Base-by-base conservation (phyloP, 2,329 filamentous ascomycete species). In the Verticillium klebahnii region DNA sequence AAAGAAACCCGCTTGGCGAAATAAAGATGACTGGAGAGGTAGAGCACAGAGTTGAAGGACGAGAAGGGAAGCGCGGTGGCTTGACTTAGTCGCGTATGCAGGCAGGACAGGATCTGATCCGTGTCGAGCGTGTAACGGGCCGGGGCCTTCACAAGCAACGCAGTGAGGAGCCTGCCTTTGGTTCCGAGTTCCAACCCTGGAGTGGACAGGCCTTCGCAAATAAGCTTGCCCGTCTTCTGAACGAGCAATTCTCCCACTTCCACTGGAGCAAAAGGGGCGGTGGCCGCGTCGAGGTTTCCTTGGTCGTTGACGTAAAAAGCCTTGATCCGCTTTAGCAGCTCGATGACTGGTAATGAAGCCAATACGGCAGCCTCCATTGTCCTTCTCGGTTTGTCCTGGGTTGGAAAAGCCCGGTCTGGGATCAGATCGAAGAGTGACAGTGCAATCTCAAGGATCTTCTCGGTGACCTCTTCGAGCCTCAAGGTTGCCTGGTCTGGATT, bases 281-380 rank as follows among this genome's bases (percentile, higher is more conserved):
- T 73, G 8, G 81, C 80, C 39, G 83, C 81, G 62, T 92, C 89
- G 23, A 90, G 75, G 66, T 86, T 91, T 52, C 87, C 88, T 71
- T 91, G 89, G 63, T 90, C 88, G 63, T 85, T 80, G 37, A 87
- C 79, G 71, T 93, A 93, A 69, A 92, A 93, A 11, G 77, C 75
- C 67, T 80, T 82, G 59, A 92, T 86, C 62, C 76, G 84, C 64
- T 83, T 83, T 56, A 90, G 73, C 12, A 90, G 74, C 40, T 87
- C 83, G n/a, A 73, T 66, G 57, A 79, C 81, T 3, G 77, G 69
- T 37, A 76, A 70, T n/a, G 70, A 70, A 40, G 70, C 67, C 56
- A 73, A 59, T 57, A 69, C 65, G 11, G 68, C 69, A 19, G 61
- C 68, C 52, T 70, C 72, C 60, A 69, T 69, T 31, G 68, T 69